Percentiles rank a stretch among this genome's conserved stretches.
phyloP scores from a whole-genome alignment of 2,329 filamentous ascomycete species.

The Beauveria sp. region DNA sequence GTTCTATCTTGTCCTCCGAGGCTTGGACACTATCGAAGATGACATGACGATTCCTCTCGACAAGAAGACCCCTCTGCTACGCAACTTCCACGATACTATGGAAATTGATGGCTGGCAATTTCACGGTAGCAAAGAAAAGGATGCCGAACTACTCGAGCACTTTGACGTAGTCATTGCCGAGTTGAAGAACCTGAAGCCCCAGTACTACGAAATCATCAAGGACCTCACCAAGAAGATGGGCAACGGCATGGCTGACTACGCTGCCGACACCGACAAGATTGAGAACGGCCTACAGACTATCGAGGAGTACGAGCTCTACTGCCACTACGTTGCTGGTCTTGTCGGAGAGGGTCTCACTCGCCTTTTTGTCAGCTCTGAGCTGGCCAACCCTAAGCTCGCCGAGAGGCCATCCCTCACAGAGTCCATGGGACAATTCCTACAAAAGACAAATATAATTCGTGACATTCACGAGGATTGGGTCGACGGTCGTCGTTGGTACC shows the following conservation, averaged over 20 bases:
- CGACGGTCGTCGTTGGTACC: conserved; percentile 88
- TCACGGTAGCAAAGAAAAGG: conserved; percentile 85
- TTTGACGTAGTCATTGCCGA: conserved; percentile 83
- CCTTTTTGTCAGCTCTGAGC: conserved; percentile 78
- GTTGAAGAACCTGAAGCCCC: conserved; percentile 79
- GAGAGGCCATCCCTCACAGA: conserved; percentile 76
- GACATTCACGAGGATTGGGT: conserved; percentile 86
- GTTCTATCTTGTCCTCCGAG: conserved; percentile 89
- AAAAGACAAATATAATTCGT: conserved; percentile 98
- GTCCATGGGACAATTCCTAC: conserved; percentile 94
- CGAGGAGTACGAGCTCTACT: conserved; percentile 91
- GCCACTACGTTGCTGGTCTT: conserved; percentile 97
- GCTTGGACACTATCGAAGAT: conserved; percentile 96
- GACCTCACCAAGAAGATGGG: conserved; percentile 95
- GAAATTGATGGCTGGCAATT: conserved; percentile 88
- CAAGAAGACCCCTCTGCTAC: conserved; percentile 78
- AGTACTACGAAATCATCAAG: conserved; percentile 79
- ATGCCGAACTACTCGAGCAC: conserved; percentile 82
- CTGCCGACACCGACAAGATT: conserved; percentile 73
- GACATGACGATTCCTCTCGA: conserved; percentile 84
- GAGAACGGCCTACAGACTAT: conserved; percentile 73
- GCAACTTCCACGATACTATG: conserved; percentile 72
- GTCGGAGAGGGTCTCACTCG: conserved; percentile 90
- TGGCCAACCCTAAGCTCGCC: conserved; percentile 79
- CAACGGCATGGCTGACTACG: conserved; percentile 97